Evolutionary conservation across 176 grass and related monocot genomes (phyloP), one percentile per base, ranked within the genome.

Genomic region (Thalia dealbata): DNA sequence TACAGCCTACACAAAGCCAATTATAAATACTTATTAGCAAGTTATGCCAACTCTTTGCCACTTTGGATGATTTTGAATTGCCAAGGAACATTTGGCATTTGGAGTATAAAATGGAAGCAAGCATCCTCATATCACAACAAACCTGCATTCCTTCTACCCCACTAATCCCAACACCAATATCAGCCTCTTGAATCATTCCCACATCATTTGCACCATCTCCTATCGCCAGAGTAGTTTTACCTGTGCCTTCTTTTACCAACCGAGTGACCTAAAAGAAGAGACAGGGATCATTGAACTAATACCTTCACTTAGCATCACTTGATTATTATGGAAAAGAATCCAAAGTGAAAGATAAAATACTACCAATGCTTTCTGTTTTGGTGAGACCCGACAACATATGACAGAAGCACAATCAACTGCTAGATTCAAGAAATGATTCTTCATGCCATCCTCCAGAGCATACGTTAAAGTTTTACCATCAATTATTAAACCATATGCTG

Each of bases 181-280:
- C 95, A 84, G 95, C 95, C 86, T 97, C 95, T 84, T 97, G 95
- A 91, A 97, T 97, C 95, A 97, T 97, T 73, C 95, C 95, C 27
- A 97, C 95, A 86, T 97, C 95, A 88, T 97, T 97, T 80, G 95
- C 90, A 82, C 95, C 95, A 77, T 97, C 95, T 64, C 95, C 95
- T 80, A 97, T 84, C 73, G 95, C 95, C 73, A 97, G 84, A 74
- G 95, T 97, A 32, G 90, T 91, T 87, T 92, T 88, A 64, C 95
- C 90, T 71, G 85, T 72, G 70, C 95, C 95, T 86, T 92, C 95
- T 82, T 97, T 97, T 70, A 97, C 95, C 26, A 97, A 83, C 28
- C 89, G 87, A 43, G 95, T 97, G 74, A 97, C 95, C 95, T 97
- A 67, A 58, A 81, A n/a, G 14, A 85, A 74, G 14, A 69, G 61